A percentile compares a stretch with the other conserved stretches of the same genome.
phyloP scores from a whole-genome alignment of 371 early-diverging fungal genomes.

The Syncephalastrum monosporum region DNA sequence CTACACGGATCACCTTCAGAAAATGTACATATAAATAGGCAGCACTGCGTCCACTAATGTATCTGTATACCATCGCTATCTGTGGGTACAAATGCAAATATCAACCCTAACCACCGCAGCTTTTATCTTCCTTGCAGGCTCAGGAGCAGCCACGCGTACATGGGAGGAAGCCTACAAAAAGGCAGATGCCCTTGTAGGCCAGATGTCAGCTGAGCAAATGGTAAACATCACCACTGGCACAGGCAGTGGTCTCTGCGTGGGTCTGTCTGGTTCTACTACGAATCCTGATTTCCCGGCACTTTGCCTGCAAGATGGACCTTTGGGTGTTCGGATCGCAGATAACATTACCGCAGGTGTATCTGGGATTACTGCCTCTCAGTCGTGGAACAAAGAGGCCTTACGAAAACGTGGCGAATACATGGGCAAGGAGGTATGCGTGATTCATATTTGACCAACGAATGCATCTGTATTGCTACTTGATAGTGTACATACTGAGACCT shows the following conservation, averaged over 20 bases:
- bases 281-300: constrained; percentile 50
- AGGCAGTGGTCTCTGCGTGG: constrained; percentile 38
- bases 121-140: no score
- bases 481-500: no score
- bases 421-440: constrained; percentile 33
- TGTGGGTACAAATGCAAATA: no score
- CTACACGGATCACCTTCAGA: no score
- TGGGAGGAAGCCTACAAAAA: constrained; percentile 37
- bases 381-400: constrained; percentile 46
- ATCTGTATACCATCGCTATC: no score
- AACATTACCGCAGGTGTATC: constrained; percentile 45
- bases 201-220: constrained; percentile 36
- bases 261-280: constrained; percentile 33
- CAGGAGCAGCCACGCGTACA: constrained; percentile 4
- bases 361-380: constrained; percentile 50
- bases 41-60: no score
- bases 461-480: no score
- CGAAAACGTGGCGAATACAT: constrained; percentile 38
- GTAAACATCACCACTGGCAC: constrained; percentile 48
- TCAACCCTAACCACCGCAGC: no score
- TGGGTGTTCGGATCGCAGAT: constrained; percentile 44
- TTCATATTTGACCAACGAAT: no score
- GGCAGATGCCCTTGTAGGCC: constrained; percentile 22
- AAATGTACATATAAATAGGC: no score
- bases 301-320: constrained; percentile 53